Conservation (phyloP, 441 rosid species). For the Erodium texanum region DNA sequence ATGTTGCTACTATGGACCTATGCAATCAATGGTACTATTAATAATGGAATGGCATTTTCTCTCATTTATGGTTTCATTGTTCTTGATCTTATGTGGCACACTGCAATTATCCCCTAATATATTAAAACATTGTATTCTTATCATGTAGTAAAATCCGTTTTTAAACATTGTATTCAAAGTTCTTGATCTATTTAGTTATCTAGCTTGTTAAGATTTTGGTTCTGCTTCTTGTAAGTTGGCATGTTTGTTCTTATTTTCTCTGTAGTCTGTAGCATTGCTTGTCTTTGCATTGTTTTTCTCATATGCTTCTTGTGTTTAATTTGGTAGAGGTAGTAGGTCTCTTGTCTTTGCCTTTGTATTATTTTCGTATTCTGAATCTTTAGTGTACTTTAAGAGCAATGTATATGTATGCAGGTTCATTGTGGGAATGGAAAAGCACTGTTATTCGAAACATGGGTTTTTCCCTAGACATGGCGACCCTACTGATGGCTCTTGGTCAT, state of each 20-base stretch:
- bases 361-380: neutral
- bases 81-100: too few relatives aligned
- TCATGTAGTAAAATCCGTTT: too few relatives aligned
- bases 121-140: too few relatives aligned
- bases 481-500: constrained; percentile 87
- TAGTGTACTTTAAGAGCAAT: neutral
- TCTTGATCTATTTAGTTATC: too few relatives aligned
- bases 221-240: constrained; percentile 64
- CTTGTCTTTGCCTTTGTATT: neutral
- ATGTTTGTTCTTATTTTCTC: neutral
- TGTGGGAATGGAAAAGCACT: constrained; percentile 89
- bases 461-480: constrained; percentile 78
- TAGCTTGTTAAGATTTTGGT: constrained; percentile 18
- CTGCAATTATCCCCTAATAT: too few relatives aligned
- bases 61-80: too few relatives aligned
- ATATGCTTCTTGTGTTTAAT: neutral
- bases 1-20: constrained; percentile 12
- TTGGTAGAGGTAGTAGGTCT: neutral
- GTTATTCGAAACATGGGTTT: constrained; percentile 73
- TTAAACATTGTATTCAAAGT: too few relatives aligned
- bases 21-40: too few relatives aligned
- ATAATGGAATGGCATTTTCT: too few relatives aligned
- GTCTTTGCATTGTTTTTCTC: neutral
- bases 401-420: constrained; percentile 49
- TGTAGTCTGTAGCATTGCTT: neutral